Base-by-base conservation (phyloP, 345 rosid genomes). In the Lepidium aucheri region DNA sequence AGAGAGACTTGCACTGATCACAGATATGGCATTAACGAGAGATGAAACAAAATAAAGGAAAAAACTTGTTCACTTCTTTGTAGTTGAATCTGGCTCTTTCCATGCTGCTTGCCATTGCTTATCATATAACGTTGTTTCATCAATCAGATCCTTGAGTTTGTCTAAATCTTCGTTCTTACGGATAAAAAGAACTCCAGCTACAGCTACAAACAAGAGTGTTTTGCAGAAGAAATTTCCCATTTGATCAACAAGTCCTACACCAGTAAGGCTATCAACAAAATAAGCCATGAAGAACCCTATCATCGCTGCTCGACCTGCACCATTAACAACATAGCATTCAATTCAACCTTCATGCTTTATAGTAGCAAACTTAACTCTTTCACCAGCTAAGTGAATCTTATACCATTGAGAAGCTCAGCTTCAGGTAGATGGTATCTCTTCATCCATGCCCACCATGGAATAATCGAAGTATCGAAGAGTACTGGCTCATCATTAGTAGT, bases 381-480 rank as follows among this genome's bases (percentile, higher is more conserved):
- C 4, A 5, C 7, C 32, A 28, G 32, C 30, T 26, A 26, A 26
- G 5, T 26, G 30, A 26, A 26, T 26, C 30, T 0, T 26, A 5
- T 22, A 90, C 99, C 99, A 58, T 94, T 94, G 18, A 90, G 96
- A 35, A 84, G 82, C 71, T 94, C 99, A 0, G 99, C 99, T 81
- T 94, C 99, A 0, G 97, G 97, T 39, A 94, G 82, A 77, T 94
- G 99, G 80, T 81, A 94, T 65, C 97, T 83, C 79, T 86, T 94
- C 81, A 85, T 80, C 99, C 99, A 94, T 18, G 87, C 84, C 99
- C 99, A 94, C 99, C 99, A 94, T 42, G 99, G 99, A 52, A 94
- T 70, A 59, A 88, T 84, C 39, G 97, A 84, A 18, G 99, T 88
- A 62, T 94, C 96, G 6, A 94, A 94, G 68, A 90, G 81, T 8